Conservation (phyloP, 2,329 filamentous ascomycete genomes). For the Calonectria crousiana region DNA sequence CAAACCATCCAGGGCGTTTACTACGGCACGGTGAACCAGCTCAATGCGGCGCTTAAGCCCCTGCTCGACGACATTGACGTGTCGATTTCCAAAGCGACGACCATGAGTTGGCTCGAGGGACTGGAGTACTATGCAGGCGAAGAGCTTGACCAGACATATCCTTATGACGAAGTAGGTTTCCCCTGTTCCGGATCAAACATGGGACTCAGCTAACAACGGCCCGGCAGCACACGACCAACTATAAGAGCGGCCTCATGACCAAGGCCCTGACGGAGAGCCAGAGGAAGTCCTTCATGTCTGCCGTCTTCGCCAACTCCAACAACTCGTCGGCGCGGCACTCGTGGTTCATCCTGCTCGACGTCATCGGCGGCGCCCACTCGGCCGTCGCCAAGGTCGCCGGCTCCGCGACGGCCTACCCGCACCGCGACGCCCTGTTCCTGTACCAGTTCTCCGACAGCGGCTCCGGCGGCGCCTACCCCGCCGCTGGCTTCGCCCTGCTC, state of each 20-base stretch:
- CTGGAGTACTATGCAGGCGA: slow-evolving; percentile 38
- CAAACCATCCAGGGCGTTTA: slow-evolving; percentile 46
- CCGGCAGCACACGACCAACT: slow-evolving; percentile 42
- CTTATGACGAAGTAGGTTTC: slow-evolving; percentile 39
- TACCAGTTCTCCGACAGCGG: slow-evolving; percentile 62
- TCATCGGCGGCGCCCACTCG: slow-evolving; percentile 51
- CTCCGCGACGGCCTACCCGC: slow-evolving; percentile 51
- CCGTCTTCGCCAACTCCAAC: slow-evolving; percentile 35
- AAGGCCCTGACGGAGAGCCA: slow-evolving; percentile 38
- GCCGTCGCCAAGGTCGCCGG: slow-evolving; percentile 47
- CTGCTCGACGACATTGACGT: slow-evolving; percentile 34
- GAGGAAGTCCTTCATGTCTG: slow-evolving; percentile 35
- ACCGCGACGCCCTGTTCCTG: slow-evolving; percentile 61
- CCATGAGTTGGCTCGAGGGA: slow-evolving; percentile 43
- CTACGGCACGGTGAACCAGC: slow-evolving; percentile 36
- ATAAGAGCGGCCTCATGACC: slow-evolving; percentile 47
- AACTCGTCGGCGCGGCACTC: slow-evolving; percentile 27
- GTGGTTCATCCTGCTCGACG: slow-evolving; percentile 44
- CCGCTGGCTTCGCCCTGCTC: slow-evolving; percentile 49
- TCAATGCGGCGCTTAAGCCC: slow-evolving; percentile 33
- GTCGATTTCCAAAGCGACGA: slow-evolving; percentile 22
- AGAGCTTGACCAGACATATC: slow-evolving; percentile 40
- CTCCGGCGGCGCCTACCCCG: slow-evolving; percentile 43
- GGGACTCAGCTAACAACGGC: slow-evolving; percentile 7
- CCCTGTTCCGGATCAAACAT: rapidly evolving